phyloP scores from a whole-genome alignment of 257 asterid genomes.

The Nicotiana sylvestris region DNA sequence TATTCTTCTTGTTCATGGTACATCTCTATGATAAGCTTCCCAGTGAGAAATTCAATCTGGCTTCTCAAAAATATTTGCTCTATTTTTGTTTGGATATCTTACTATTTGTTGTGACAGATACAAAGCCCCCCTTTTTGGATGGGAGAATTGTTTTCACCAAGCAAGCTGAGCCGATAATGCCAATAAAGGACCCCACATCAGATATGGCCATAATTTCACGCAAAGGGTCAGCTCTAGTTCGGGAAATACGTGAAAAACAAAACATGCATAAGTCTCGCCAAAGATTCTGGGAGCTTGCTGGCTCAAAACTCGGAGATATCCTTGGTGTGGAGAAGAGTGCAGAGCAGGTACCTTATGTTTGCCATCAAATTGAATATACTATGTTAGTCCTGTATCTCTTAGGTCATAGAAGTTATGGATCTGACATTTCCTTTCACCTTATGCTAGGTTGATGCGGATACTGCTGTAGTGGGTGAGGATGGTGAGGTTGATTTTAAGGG shows the following conservation, averaged over 20 bases:
- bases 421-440: conserved; percentile 17
- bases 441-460: conserved; percentile 92
- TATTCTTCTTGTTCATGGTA: conserved; percentile 97
- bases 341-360: conserved; percentile 58
- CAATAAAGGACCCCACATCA: conserved; percentile 93
- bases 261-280: conserved; percentile 90
- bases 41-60: neutral
- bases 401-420: neutral
- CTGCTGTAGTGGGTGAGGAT: conserved; percentile 89
- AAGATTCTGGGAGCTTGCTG: conserved; percentile 99
- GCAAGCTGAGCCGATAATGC: conserved; percentile 95
- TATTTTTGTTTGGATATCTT: conserved; percentile 14
- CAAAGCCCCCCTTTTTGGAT: conserved; percentile 97
- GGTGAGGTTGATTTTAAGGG: conserved; percentile 97
- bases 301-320: conserved; percentile 88
- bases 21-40: conserved; percentile 11
- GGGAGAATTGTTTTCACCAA: conserved; percentile 91
- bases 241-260: conserved; percentile 93
- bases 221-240: conserved; percentile 83
- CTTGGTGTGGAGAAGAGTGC: conserved; percentile 96
- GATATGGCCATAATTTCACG: conserved; percentile 99
- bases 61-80: neutral
- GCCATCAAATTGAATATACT: conserved; percentile 10
- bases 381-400: neutral
- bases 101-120: conserved; percentile 49